A percentile compares a stretch with the other conserved stretches of the same genome.
phyloP scores from a whole-genome alignment of 306 rosid species.

The Clitoria ternatea region DNA sequence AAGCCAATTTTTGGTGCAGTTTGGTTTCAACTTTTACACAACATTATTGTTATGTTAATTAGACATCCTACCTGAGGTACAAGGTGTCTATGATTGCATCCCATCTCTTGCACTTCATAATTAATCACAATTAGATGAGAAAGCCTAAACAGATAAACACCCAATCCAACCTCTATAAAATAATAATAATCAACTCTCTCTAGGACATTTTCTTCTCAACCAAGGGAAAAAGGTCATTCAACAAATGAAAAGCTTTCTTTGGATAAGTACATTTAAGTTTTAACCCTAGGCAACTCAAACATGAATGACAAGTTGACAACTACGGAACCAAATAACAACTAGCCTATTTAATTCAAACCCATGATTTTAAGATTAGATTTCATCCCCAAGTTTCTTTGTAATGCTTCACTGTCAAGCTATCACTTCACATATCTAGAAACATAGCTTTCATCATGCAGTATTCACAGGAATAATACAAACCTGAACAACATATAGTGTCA shows the following conservation, averaged over 20 bases:
- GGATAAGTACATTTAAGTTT: background rate
- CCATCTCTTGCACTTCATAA: background rate
- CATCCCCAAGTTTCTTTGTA: background rate
- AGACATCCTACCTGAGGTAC: background rate
- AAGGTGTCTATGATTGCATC: background rate
- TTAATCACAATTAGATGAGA: background rate
- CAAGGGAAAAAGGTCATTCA: background rate
- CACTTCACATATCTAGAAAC: background rate
- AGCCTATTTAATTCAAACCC: constrained; percentile 12
- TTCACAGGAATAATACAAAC: background rate
- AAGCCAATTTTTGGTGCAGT: background rate
- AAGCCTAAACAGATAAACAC: background rate
- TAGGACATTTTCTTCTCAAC: background rate
- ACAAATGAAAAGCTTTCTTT: background rate
- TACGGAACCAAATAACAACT: background rate
- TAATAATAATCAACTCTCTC: background rate
- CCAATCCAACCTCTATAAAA: background rate
- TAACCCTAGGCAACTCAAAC: background rate
- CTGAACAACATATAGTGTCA: background rate
- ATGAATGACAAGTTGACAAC: background rate
- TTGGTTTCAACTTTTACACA: background rate
- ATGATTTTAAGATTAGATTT: constrained; percentile 1
- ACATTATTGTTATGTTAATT: background rate
- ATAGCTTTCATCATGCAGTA: background rate
- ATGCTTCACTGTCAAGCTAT: background rate